These are phyloP conservation scores for Cystobasidium ongulense DNA, from an alignment of 768 basidiomycete species.

Conservation along the genomic window DNA sequence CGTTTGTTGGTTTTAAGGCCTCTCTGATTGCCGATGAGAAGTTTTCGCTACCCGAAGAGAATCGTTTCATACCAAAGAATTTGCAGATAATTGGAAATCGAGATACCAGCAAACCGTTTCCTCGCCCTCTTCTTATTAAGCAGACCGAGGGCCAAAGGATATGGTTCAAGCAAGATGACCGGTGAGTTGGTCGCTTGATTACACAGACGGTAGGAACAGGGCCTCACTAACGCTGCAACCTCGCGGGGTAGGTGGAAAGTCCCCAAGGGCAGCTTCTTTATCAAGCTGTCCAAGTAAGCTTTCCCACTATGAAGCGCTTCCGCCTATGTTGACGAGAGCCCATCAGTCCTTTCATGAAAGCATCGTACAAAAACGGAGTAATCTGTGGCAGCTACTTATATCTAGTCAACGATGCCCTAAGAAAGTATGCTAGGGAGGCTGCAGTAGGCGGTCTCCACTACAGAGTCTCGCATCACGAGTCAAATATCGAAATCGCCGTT, in stretches of 20 bases:
- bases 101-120: background rate
- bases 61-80: conserved; percentile 79
- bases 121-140: conserved; percentile 64
- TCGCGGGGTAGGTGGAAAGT: conserved; percentile 62
- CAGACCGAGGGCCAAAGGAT: conserved; percentile 64
- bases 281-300: conserved; percentile 66
- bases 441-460: conserved; percentile 64
- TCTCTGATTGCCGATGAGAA: conserved; percentile 44
- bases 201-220: background rate
- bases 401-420: conserved; percentile 73
- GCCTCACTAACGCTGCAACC: background rate
- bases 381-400: conserved; percentile 52
- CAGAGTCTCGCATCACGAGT: background rate
- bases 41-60: conserved; percentile 67
- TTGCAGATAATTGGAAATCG: conserved; percentile 44
- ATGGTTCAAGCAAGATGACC: conserved; percentile 94
- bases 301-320: conserved; percentile 23
- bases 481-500: background rate
- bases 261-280: conserved; percentile 67
- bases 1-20: no score
- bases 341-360: conserved; percentile 44
- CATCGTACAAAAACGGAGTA: conserved; percentile 55
- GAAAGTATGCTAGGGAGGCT: conserved; percentile 80
- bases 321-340: background rate
- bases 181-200: conserved; percentile 36